Evolutionary conservation across 371 early-diverging fungal species (phyloP), one percentile per base, ranked within the genome.

Genomic region (Thermomucor indicae-seudaticae): DNA sequence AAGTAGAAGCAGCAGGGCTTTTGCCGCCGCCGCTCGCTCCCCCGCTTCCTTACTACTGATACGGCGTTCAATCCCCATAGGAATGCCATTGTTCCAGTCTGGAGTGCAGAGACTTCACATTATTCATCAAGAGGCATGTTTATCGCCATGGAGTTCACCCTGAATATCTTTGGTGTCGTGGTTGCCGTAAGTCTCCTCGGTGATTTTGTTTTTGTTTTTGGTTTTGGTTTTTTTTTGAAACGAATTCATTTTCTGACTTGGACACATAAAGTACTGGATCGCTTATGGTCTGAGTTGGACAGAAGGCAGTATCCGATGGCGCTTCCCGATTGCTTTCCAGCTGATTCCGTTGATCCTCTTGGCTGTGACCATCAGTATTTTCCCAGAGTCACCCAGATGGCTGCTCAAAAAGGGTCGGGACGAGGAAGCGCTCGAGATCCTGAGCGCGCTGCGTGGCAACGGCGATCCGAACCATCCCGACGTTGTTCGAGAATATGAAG

Each of bases 161-260:
- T 66, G 6, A 72, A 72, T 37, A 72, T 72, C 31, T 66, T 72
- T 41, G 72, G 72, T 54, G 65, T 71, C 3, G 67, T 67, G 7
- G 57, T 71, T 41, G 72, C 72, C 40, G 53, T 53, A 40, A 53
- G 39, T 11, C 22, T 11, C 12, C 19, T 14, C 37, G 19, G 16
- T 19, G 19, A 37, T 19, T 37, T 37, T 37, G 19, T 16, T 37
- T 11, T 37, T 37, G 10, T n/a, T n/a, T n/a, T n/a, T n/a, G n/a
- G n/a, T n/a, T n/a, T n/a, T n/a, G n/a, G n/a, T n/a, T n/a, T n/a
- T n/a, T n/a, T n/a, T 10, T 10, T 42, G 42, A 42, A 42, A 5
- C 4, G 24, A 10, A 27, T 32, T 32, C 32, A 7, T 14, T 32
- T 8, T 16, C 37, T 37, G 37, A 37, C 37, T 14, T 37, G 11